A percentile compares a stretch with the other conserved stretches of the same genome.
Evolutionary conservation across 75 land plant species (phyloP).

Genomic region (Cryptomeria japonica): DNA sequence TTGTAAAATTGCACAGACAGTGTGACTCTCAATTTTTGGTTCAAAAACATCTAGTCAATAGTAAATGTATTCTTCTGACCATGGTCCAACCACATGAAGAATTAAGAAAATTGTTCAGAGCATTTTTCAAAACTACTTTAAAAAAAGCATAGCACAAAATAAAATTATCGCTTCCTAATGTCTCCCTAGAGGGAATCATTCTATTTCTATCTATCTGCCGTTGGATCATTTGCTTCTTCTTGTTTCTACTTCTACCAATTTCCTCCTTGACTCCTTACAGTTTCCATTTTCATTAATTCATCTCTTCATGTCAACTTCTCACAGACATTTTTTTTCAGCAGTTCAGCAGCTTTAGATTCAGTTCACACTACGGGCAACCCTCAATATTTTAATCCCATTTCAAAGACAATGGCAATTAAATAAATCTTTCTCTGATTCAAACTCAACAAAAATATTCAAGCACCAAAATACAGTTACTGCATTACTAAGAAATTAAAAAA

Average conservation of each 20-base stretch:
- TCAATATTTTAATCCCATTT: background rate
- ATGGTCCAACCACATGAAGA: background rate
- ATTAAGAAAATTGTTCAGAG: background rate
- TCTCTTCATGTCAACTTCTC: background rate
- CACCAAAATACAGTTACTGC: background rate
- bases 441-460: constrained; percentile 10
- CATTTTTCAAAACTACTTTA: background rate
- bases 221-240: background rate
- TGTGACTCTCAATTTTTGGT: background rate
- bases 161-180: background rate
- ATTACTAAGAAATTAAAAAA: background rate
- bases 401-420: background rate
- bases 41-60: background rate
- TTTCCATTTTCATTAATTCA: background rate
- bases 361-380: background rate
- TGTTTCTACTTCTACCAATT: background rate
- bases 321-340: background rate
- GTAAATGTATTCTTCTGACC: background rate
- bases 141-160: background rate
- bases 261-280: no score
- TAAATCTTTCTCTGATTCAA: background rate
- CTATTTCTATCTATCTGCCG: background rate
- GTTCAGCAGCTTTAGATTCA: background rate
- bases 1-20: background rate
- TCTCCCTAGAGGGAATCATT: background rate